Conservation (phyloP, 331 rosid species). For the Acacia concinna region DNA sequence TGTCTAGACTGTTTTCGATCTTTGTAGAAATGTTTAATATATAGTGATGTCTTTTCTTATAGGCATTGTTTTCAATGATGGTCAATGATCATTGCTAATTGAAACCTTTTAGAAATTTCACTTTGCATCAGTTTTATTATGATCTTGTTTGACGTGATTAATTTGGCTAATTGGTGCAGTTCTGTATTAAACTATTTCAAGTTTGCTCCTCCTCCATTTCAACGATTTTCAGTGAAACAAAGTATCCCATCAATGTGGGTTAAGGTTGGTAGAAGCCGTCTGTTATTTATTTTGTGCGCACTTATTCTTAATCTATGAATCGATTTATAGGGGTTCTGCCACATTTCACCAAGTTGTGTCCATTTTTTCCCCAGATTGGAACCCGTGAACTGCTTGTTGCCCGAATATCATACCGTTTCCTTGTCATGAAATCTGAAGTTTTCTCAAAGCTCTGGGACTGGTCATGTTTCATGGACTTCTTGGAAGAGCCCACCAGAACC, state of each 20-base stretch:
- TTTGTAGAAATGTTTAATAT: neutral
- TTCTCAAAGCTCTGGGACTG: constrained; percentile 78
- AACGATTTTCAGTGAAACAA: constrained; percentile 48
- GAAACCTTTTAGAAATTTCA: neutral
- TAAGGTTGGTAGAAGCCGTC: constrained; percentile 45
- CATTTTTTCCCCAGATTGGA: constrained; percentile 44
- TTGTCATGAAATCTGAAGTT: constrained; percentile 50
- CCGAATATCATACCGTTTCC: constrained; percentile 72
- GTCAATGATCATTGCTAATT: constrained; percentile 12
- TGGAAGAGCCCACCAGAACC: constrained; percentile 33
- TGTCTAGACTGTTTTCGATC: neutral
- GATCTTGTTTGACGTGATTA: neutral
- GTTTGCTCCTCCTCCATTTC: constrained; percentile 84
- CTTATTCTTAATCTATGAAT: neutral
- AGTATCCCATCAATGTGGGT: neutral
- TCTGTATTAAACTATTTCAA: constrained; percentile 66
- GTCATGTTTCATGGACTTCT: constrained; percentile 65
- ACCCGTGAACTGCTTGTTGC: constrained; percentile 41
- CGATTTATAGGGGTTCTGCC: neutral
- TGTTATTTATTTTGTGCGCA: neutral
- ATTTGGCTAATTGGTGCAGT: constrained; percentile 51
- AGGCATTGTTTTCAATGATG: neutral
- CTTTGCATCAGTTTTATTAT: neutral
- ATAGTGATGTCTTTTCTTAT: neutral
- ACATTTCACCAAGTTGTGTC: constrained; percentile 10